These are phyloP conservation scores for Mycena belliarum DNA, from an alignment of 768 basidiomycete genomes.

Conservation along the genomic window DNA sequence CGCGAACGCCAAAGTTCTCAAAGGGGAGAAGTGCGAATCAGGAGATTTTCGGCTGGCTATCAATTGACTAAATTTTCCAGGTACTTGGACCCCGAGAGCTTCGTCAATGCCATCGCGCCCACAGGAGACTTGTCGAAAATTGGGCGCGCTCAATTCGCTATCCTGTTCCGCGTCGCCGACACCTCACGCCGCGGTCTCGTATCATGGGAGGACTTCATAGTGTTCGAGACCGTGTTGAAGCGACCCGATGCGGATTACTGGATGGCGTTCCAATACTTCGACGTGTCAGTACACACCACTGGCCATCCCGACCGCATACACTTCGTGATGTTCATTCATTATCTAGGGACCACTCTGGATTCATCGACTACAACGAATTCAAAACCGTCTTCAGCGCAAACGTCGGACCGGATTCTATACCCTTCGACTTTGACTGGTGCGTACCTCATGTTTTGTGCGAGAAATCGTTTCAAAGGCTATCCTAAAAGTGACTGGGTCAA, in stretches of 20 bases:
- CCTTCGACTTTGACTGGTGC: conserved; percentile 94
- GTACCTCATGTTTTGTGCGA: conserved; percentile 14
- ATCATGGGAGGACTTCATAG: conserved; percentile 94
- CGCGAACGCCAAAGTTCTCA: conserved; percentile 69
- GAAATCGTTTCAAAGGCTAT: background rate
- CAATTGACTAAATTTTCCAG: conserved; percentile 42
- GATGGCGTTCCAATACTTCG: conserved; percentile 96
- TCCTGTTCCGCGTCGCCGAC: conserved; percentile 90
- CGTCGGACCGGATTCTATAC: conserved; percentile 76
- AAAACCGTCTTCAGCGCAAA: conserved; percentile 87
- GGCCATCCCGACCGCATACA: conserved; percentile 9
- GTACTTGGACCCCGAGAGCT: conserved; percentile 83
- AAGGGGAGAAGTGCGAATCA: conserved; percentile 77
- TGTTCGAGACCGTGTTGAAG: conserved; percentile 93
- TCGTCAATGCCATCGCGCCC: conserved; percentile 95
- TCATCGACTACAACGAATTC: conserved; percentile 93
- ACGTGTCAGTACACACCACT: conserved; percentile 64
- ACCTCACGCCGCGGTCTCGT: conserved; percentile 71
- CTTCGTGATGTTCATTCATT: background rate
- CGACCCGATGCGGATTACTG: conserved; percentile 96
- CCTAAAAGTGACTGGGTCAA: conserved; percentile 88
- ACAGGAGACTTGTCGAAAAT: conserved; percentile 83
- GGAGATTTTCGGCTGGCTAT: conserved; percentile 6
- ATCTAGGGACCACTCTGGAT: conserved; percentile 82
- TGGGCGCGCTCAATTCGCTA: conserved; percentile 82